Evolutionary conservation across 1,284 basidiomycete species (phyloP).

Genomic region (Tylopilus orsonianus): DNA sequence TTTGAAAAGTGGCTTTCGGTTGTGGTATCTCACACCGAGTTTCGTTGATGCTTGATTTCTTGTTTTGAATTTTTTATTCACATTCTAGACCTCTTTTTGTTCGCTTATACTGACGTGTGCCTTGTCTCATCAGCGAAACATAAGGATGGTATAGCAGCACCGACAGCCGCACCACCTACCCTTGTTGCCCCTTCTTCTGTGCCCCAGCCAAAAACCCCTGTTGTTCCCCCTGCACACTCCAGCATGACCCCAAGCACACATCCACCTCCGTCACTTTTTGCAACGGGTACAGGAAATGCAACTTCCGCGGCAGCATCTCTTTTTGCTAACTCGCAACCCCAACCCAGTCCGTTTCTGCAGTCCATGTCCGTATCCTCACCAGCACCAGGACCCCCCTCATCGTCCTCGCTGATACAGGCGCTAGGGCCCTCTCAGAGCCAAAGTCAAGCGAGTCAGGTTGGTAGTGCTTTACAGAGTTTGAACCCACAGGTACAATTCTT

Average conservation of each 20-base stretch:
- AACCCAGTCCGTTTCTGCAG: conserved; percentile 33
- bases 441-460: conserved; percentile 12
- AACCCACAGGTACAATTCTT: conserved; percentile 43
- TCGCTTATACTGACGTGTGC: conserved; percentile 7
- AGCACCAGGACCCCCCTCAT: conserved; percentile 13
- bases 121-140: conserved; percentile 20
- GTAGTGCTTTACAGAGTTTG: conserved; percentile 12
- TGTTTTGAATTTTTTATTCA: neutral
- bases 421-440: conserved; percentile 20
- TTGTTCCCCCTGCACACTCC: conserved; percentile 10
- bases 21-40: neutral
- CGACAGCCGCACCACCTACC: conserved; percentile 16
- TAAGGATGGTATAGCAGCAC: conserved; percentile 18
- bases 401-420: conserved; percentile 29
- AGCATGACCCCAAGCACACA: conserved; percentile 37
- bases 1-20: neutral
- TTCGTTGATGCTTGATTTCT: neutral
- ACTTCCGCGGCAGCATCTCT: conserved; percentile 16
- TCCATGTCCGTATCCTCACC: conserved; percentile 21
- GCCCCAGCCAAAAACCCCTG: conserved; percentile 28
- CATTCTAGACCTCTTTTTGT: neutral
- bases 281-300: conserved; percentile 15
- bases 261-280: conserved; percentile 31
- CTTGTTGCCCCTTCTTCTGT: conserved; percentile 16
- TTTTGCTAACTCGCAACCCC: conserved; percentile 24